Percentiles rank a stretch among this genome's conserved stretches.
phyloP scores from a whole-genome alignment of 2,329 filamentous ascomycete genomes.

The Amesomyces nigricolor region DNA sequence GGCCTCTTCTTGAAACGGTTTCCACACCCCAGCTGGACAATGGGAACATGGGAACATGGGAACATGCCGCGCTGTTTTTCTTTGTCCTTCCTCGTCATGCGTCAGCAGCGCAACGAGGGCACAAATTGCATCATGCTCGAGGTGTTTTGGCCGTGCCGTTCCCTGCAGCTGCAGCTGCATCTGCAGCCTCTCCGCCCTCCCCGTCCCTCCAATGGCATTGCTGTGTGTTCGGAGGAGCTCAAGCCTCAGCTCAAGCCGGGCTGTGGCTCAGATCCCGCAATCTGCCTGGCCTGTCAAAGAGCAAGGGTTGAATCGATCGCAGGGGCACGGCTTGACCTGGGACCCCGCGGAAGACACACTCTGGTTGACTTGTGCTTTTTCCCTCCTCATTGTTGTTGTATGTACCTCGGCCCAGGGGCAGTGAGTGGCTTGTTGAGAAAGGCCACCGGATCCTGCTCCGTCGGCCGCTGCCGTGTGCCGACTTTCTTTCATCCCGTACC shows the following conservation, averaged over 20 bases:
- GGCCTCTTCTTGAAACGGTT: too few relatives aligned
- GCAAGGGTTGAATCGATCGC: neutral
- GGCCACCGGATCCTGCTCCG: too few relatives aligned
- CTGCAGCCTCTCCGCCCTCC: neutral
- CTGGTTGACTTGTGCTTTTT: too few relatives aligned
- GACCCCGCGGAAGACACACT: neutral
- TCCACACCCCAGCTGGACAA: neutral
- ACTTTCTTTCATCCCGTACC: too few relatives aligned
- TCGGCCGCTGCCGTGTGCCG: too few relatives aligned
- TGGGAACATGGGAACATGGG: neutral
- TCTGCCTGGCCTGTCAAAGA: conserved; percentile 4
- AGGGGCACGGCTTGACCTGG: neutral
- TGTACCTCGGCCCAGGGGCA: too few relatives aligned
- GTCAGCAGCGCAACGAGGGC: neutral
- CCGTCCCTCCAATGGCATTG: conserved; percentile 10
- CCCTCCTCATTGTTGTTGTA: too few relatives aligned
- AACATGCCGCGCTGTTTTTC: neutral
- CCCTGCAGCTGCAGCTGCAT: neutral
- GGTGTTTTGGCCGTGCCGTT: conserved; percentile 18
- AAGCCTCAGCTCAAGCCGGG: neutral
- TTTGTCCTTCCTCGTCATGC: neutral
- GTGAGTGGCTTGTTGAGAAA: too few relatives aligned
- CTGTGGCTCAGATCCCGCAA: conserved; percentile 5
- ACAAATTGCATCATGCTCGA: neutral
- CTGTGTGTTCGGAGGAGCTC: neutral